phyloP scores from a whole-genome alignment of 495 filamentous ascomycete species.

The Thermochaetoides thermophila region DNA sequence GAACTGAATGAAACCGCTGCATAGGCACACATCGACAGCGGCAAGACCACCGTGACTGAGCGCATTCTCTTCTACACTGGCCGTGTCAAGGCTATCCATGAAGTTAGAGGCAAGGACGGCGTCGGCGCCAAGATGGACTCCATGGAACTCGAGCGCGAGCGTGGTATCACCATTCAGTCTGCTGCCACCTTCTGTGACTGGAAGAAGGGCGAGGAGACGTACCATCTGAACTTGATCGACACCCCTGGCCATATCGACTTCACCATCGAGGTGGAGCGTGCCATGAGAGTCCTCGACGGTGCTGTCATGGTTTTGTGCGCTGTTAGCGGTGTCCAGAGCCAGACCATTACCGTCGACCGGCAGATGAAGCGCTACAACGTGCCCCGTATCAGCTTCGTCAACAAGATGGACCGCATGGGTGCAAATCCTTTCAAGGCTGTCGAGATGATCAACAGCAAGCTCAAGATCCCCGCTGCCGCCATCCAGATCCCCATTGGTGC shows the following conservation, averaged over 20 bases:
- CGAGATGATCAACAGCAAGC: constrained; percentile 91
- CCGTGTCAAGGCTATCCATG: constrained; percentile 90
- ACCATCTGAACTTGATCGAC: constrained; percentile 97
- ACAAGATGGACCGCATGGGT: constrained; percentile 99
- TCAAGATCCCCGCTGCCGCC: constrained; percentile 82
- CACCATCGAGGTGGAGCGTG: constrained; percentile 97
- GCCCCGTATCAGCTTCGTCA: constrained; percentile 87
- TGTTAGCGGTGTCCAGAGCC: constrained; percentile 90
- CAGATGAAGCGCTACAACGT: constrained; percentile 99
- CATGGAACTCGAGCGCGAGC: constrained; percentile 96
- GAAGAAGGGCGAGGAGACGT: constrained; percentile 67
- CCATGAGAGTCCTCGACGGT: constrained; percentile 88
- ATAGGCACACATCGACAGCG: constrained; percentile 96
- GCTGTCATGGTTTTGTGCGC: constrained; percentile 98
- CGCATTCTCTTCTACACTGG: constrained; percentile 98
- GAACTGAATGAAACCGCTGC: constrained; percentile 15
- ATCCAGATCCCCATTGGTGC: constrained; percentile 90
- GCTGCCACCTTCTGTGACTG: constrained; percentile 98
- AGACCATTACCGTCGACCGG: constrained; percentile 95
- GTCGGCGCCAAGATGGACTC: constrained; percentile 99
- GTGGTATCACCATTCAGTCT: constrained; percentile 98
- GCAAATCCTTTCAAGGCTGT: constrained; percentile 97
- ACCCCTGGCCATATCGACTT: constrained; percentile 99
- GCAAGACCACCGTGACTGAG: constrained; percentile 95
- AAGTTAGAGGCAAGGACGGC: constrained; percentile 87